phyloP scores from a whole-genome alignment of 805 yeast genomes.

The Hanseniaspora taiwanica region DNA sequence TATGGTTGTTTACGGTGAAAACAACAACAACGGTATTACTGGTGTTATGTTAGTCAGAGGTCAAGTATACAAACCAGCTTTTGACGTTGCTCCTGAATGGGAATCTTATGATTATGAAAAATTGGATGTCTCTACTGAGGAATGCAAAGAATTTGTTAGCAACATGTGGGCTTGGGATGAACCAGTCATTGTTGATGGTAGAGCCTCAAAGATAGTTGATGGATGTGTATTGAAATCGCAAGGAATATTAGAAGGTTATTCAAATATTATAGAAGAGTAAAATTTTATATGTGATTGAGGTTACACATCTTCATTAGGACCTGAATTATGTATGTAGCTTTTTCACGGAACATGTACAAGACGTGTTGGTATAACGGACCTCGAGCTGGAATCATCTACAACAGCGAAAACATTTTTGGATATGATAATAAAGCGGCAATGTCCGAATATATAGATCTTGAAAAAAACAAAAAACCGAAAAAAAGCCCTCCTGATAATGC shows the following conservation, averaged over 20 bases:
- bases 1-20: conserved; percentile 88
- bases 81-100: conserved; percentile 99
- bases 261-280: too few relatives aligned
- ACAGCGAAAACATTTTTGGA: too few relatives aligned
- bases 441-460: too few relatives aligned
- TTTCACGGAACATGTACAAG: too few relatives aligned
- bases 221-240: conserved; percentile 98
- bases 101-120: conserved; percentile 80
- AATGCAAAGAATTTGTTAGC: conserved; percentile 66
- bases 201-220: conserved; percentile 77
- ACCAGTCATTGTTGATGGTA: conserved; percentile 74
- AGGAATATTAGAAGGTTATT: too few relatives aligned
- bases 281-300: too few relatives aligned
- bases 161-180: conserved; percentile 98
- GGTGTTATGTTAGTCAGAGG: conserved; percentile 96
- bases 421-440: too few relatives aligned
- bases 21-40: conserved; percentile 92
- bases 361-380: too few relatives aligned
- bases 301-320: too few relatives aligned
- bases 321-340: too few relatives aligned
- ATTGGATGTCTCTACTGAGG: conserved; percentile 67
- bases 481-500: background rate
- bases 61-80: conserved; percentile 80
- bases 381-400: too few relatives aligned
- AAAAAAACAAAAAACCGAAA: too few relatives aligned